Base-by-base conservation (phyloP, 2,329 filamentous ascomycete genomes). In the Periconia sp. region DNA sequence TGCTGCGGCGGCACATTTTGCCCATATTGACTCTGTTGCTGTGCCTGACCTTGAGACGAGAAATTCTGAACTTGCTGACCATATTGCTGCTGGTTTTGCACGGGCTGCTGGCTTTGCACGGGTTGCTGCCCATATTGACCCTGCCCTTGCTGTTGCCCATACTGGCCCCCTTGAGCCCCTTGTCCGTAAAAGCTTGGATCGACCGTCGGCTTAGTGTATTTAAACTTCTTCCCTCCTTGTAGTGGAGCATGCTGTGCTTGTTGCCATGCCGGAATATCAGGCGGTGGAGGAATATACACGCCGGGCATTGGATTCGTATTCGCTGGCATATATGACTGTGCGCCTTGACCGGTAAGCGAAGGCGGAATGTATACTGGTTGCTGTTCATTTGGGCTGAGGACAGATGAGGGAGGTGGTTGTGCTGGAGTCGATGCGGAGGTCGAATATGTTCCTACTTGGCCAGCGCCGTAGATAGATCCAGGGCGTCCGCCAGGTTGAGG, bases 181-280 rank as follows among this genome's bases (percentile, higher is more conserved):
- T 63, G 58, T 13, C 48, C 39, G 37, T 65, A 60, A 21, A 55
- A 54, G 17, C 45, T 55, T 9, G 61, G 54, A 23, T 65, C 56
- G n/a, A 57, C 56, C 9, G 28, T 52, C 5, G 65, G 57, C 28
- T 58, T 65, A 4, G 62, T 59, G 28, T 68, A 66, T 22, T 41
- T 64, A 43, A 62, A 69, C 39, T 61, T 66, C 48, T 61, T 63
- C 6, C 51, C 58, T 11, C 58, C 53, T 26, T 68, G 65, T n/a
- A 61, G 44, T 8, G 65, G 60, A 9, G 64, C 61, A 50, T 68
- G 64, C 25, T 65, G 59, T n/a, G 59, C 55, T 31, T 69, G 68
- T 30, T 68, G 61, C 68, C 66, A 70, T 25, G 63, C 63, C 19
- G 66, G 62, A 24, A 66, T 50, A 47, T 66, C 65, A 22, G 67